These are phyloP conservation scores for Gaertneriomyces sp. DNA, from an alignment of 192 early-diverging fungal genomes.

Conservation along the genomic window DNA sequence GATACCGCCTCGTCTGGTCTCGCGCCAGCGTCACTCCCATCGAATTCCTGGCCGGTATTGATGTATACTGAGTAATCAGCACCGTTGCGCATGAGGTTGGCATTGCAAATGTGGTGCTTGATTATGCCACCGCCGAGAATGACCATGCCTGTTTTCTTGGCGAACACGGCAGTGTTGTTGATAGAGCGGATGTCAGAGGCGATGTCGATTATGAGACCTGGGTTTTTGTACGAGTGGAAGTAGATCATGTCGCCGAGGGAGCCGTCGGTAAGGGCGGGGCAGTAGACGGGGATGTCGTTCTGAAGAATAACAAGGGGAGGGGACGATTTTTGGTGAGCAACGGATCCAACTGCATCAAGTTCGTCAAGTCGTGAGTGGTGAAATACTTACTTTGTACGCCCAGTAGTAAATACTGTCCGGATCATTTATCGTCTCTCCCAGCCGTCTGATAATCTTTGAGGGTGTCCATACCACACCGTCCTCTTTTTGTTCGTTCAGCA, in stretches of 20 bases:
- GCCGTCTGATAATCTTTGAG: constrained; percentile 77
- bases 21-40: constrained; percentile 96
- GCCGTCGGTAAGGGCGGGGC: constrained; percentile 96
- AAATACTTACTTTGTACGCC: constrained; percentile 72
- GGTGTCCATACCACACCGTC: constrained; percentile 86
- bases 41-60: constrained; percentile 98
- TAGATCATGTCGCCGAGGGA: constrained; percentile 99
- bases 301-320: constrained; percentile 12
- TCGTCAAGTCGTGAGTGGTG: not conserved
- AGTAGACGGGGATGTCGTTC: constrained; percentile 97
- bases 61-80: constrained; percentile 95
- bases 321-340: not conserved
- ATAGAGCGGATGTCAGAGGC: constrained; percentile 85
- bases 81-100: constrained; percentile 98
- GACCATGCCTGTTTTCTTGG: constrained; percentile 93
- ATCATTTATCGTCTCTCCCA: constrained; percentile 89
- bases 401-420: constrained; percentile 93
- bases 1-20: constrained; percentile 96
- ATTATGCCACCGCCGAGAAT: constrained; percentile 95
- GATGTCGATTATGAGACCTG: constrained; percentile 90
- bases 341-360: not conserved
- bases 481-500: constrained; percentile 86
- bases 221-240: constrained; percentile 95
- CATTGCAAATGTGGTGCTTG: constrained; percentile 99
- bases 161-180: constrained; percentile 92